phyloP scores from a whole-genome alignment of 148 eudicot genomes.

The Rhododendron kiyosumense region DNA sequence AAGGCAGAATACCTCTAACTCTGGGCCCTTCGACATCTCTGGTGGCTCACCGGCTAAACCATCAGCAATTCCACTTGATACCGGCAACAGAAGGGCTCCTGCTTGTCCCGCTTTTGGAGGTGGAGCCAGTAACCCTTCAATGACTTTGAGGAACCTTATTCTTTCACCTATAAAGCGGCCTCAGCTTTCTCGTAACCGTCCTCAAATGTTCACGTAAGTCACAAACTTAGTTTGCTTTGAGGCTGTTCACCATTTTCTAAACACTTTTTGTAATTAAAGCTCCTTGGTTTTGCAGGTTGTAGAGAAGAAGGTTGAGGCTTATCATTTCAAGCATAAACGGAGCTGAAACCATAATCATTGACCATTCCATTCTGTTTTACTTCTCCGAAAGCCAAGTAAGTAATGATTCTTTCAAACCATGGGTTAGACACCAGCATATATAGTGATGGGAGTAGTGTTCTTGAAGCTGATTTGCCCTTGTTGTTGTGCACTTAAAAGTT shows the following conservation, averaged over 20 bases:
- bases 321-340: neutral
- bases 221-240: neutral
- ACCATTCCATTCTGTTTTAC: neutral
- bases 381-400: neutral
- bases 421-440: neutral
- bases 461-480: neutral
- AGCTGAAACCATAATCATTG: neutral
- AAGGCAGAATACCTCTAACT: slow-evolving; percentile 62
- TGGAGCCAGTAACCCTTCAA: slow-evolving; percentile 68
- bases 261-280: neutral
- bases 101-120: slow-evolving; percentile 44
- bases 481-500: neutral
- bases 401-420: too few relatives aligned
- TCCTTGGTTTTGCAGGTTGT: slow-evolving; percentile 24
- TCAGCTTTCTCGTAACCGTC: slow-evolving; percentile 67
- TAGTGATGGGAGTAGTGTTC: neutral
- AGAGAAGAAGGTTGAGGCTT: neutral
- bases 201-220: slow-evolving; percentile 70
- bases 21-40: slow-evolving; percentile 63
- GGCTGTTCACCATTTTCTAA: neutral
- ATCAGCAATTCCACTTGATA: slow-evolving; percentile 36
- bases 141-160: slow-evolving; percentile 69
- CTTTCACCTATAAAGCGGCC: slow-evolving; percentile 89
- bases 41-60: slow-evolving; percentile 59
- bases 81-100: slow-evolving; percentile 55